A percentile compares a stretch with the other conserved stretches of the same genome.
These are phyloP conservation scores for Suillus decipiens DNA, from an alignment of 768 basidiomycete species.

Conservation along the genomic window DNA sequence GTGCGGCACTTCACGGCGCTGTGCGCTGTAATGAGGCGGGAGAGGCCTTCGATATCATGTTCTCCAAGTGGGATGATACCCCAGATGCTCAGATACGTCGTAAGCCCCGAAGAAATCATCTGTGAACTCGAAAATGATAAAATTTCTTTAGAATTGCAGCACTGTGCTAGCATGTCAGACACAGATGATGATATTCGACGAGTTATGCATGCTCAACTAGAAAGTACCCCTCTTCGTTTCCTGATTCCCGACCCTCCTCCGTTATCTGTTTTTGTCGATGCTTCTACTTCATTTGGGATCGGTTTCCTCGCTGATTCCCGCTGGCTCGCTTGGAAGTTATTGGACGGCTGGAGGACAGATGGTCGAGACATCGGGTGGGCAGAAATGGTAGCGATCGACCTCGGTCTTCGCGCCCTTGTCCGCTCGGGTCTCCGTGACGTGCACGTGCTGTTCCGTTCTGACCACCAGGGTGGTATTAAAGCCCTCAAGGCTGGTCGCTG, in stretches of 20 bases:
- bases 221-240: neutral
- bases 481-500: constrained; percentile 9
- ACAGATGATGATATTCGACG: neutral
- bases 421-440: constrained; percentile 20
- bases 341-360: constrained; percentile 28
- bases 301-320: constrained; percentile 35
- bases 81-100: neutral
- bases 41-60: neutral
- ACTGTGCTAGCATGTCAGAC: too few relatives aligned
- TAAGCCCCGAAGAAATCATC: neutral
- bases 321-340: constrained; percentile 45
- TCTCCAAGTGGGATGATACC: neutral
- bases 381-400: constrained; percentile 46
- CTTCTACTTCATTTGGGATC: constrained; percentile 42
- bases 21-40: neutral
- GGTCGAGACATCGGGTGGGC: constrained; percentile 44
- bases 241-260: constrained; percentile 11
- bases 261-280: constrained; percentile 37
- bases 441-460: constrained; percentile 37
- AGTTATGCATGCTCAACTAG: neutral
- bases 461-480: constrained; percentile 42
- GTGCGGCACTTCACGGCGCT: neutral
- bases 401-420: constrained; percentile 38
- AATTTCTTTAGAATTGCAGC: neutral
- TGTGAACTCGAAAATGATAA: neutral